Conservation (phyloP, 2,329 filamentous ascomycete genomes). For the Microcyclospora pomicola region DNA sequence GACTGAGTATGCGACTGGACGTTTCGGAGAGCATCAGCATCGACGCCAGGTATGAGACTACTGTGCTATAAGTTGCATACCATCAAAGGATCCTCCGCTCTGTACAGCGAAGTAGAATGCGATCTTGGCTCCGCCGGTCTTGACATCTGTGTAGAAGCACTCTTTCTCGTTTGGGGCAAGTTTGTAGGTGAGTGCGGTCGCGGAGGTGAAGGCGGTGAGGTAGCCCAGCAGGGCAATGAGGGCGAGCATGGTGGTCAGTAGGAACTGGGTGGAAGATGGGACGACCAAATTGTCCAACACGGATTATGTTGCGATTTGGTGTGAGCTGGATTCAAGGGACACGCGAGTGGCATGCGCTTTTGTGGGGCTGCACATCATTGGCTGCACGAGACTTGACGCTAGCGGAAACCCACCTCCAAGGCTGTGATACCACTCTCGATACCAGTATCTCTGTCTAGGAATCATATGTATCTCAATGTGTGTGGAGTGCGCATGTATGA, state of each 20-base stretch:
- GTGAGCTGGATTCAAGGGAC: too few species aligned
- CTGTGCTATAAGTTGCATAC: slow-evolving; percentile 6
- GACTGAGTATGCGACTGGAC: slow-evolving; percentile 68
- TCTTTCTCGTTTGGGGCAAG: slow-evolving; percentile 81
- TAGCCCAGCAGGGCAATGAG: slow-evolving; percentile 40
- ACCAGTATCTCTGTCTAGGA: too few species aligned
- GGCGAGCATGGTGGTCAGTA: slow-evolving; percentile 13
- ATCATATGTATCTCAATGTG: too few species aligned
- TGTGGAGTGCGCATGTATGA: too few species aligned
- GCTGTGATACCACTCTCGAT: too few species aligned
- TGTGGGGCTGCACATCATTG: too few species aligned
- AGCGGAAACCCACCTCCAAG: too few species aligned
- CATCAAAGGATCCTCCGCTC: slow-evolving; percentile 93
- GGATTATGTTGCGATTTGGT: too few species aligned
- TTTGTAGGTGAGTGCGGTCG: slow-evolving; percentile 90
- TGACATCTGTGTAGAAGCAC: slow-evolving; percentile 79
- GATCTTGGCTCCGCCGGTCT: slow-evolving; percentile 71
- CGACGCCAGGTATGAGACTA: neutral
- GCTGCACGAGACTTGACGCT: too few species aligned
- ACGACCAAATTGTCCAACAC: too few species aligned
- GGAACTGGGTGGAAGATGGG: neutral
- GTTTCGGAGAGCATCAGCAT: slow-evolving; percentile 3
- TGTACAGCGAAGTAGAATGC: slow-evolving; percentile 99
- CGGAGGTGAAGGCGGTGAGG: slow-evolving; percentile 57
- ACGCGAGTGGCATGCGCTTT: too few species aligned